A percentile compares a stretch with the other conserved stretches of the same genome.
These are phyloP conservation scores for Barnettozyma hawaiiensis DNA, from an alignment of 1,139 yeast genomes.

Conservation along the genomic window DNA sequence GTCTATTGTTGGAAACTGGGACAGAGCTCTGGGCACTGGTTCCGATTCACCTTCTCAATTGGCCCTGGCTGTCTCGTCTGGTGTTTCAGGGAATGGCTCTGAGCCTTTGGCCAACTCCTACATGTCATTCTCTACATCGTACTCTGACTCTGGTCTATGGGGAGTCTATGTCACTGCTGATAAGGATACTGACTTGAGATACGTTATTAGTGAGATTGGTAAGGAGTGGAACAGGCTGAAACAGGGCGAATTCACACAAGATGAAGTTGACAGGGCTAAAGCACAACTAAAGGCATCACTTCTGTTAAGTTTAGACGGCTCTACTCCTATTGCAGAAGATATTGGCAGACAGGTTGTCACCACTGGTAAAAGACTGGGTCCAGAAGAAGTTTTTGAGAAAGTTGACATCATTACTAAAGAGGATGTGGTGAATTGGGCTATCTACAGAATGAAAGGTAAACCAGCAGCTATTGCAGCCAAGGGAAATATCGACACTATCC, in stretches of 20 bases:
- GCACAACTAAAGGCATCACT: slow-evolving; percentile 92
- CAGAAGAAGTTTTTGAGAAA: slow-evolving; percentile 84
- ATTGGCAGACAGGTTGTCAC: slow-evolving; percentile 96
- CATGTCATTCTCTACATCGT: slow-evolving; percentile 94
- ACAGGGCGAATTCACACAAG: slow-evolving; percentile 67
- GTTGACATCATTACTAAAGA: slow-evolving; percentile 74
- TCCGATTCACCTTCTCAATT: slow-evolving; percentile 71
- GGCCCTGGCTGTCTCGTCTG: slow-evolving; percentile 68
- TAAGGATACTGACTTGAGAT: slow-evolving; percentile 57
- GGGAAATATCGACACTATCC: slow-evolving; percentile 59
- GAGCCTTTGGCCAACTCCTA: slow-evolving; percentile 80
- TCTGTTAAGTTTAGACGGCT: slow-evolving; percentile 83
- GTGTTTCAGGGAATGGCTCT: slow-evolving; percentile 33
- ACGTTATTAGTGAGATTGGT: slow-evolving; percentile 65
- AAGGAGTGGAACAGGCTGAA: slow-evolving; percentile 88
- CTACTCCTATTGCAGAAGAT: slow-evolving; percentile 96
- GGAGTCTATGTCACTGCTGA: slow-evolving; percentile 89
- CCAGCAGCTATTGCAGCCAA: slow-evolving; percentile 88
- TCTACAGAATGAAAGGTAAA: slow-evolving; percentile 67
- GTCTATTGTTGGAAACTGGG: slow-evolving; percentile 97
- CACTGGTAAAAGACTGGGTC: slow-evolving; percentile 84
- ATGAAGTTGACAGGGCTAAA: slow-evolving; percentile 90
- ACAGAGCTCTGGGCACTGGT: slow-evolving; percentile 79
- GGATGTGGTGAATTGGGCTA: slow-evolving; percentile 87
- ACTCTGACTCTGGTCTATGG: slow-evolving; percentile 97